Conservation (phyloP, 495 filamentous ascomycete genomes). For the Talaromyces adpressus region DNA sequence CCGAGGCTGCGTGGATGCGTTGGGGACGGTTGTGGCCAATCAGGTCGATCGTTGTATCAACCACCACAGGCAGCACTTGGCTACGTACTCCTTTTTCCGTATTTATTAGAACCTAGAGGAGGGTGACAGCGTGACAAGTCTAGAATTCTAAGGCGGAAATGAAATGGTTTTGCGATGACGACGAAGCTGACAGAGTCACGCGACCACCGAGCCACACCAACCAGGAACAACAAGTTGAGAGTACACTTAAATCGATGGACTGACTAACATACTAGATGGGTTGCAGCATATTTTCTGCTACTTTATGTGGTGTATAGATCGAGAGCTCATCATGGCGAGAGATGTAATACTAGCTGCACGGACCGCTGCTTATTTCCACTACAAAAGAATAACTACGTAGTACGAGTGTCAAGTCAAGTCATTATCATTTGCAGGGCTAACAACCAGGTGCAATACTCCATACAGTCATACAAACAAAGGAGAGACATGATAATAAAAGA, state of each 20-base stretch:
- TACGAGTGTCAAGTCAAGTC: not conserved
- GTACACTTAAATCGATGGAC: too few relatives aligned
- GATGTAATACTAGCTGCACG: not conserved
- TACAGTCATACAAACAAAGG: not conserved
- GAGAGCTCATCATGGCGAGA: not conserved
- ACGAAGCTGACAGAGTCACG: not conserved
- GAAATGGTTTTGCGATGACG: not conserved
- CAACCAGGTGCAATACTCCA: not conserved
- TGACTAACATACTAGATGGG: too few relatives aligned
- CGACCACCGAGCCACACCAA: not conserved
- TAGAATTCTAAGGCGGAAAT: not conserved
- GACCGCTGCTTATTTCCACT: not conserved
- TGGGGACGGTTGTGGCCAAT: not conserved
- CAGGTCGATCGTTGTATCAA: not conserved
- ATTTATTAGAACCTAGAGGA: too few relatives aligned
- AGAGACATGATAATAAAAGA: not conserved
- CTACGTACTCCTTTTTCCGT: too few relatives aligned
- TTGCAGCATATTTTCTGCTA: too few relatives aligned
- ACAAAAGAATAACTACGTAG: not conserved
- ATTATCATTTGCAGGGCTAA: not conserved
- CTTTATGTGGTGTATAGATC: not conserved
- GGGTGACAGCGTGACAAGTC: not conserved
- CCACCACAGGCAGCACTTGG: not conserved
- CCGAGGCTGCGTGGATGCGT: not conserved
- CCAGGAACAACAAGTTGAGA: too few relatives aligned